Percentiles rank a stretch among this genome's conserved stretches.
These are phyloP conservation scores for Cotoneaster glaucophyllus DNA, from an alignment of 306 rosid genomes.

Conservation along the genomic window DNA sequence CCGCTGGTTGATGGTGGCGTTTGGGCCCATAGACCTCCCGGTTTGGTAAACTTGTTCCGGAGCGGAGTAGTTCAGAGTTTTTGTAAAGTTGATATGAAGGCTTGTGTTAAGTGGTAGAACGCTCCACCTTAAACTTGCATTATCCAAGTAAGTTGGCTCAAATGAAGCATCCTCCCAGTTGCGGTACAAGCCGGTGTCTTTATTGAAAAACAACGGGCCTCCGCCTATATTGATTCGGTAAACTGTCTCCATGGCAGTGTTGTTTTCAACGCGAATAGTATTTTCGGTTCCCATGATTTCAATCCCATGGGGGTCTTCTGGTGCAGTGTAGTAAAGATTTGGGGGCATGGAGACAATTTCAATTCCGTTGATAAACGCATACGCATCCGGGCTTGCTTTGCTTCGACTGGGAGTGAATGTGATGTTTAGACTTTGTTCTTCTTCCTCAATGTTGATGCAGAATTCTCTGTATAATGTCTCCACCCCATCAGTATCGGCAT, in stretches of 20 bases:
- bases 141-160: background rate
- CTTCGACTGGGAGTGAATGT: conserved; percentile 4
- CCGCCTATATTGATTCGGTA: conserved; percentile 15
- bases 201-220: accelerated
- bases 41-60: too few relatives aligned
- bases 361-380: conserved; percentile 16
- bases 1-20: too few relatives aligned
- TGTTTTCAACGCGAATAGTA: background rate
- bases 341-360: conserved; percentile 17
- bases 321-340: conserved; percentile 6
- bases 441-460: background rate
- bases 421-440: background rate
- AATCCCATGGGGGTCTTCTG: too few relatives aligned
- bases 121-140: accelerated
- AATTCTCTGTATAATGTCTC: background rate
- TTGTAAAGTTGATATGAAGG: background rate
- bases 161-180: background rate
- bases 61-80: too few relatives aligned
- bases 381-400: background rate
- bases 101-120: background rate
- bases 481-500: background rate
- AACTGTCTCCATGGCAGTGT: background rate
- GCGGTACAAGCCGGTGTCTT: conserved; percentile 13
- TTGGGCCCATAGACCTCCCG: too few relatives aligned
- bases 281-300: background rate